phyloP scores from a whole-genome alignment of 176 grass and related monocot species.

The Dactylis glomerata region DNA sequence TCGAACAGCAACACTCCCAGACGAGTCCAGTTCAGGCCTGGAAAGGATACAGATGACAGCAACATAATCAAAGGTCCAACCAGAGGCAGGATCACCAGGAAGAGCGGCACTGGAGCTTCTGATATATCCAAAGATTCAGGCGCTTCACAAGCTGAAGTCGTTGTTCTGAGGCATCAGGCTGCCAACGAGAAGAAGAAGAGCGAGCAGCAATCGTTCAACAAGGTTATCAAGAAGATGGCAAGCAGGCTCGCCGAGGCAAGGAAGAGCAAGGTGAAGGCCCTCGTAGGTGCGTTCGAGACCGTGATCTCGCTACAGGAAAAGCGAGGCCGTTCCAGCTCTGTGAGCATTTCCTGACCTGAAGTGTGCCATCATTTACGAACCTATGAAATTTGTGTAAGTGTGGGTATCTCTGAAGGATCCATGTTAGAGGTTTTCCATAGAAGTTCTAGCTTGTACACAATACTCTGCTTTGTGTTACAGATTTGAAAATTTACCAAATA shows the following conservation, averaged over 20 bases:
- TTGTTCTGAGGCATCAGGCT: slow-evolving; percentile 53
- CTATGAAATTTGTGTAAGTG: background rate
- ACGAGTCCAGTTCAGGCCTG: slow-evolving; percentile 43
- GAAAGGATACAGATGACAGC: slow-evolving; percentile 3
- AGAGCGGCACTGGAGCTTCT: background rate
- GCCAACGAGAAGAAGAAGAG: slow-evolving; percentile 38
- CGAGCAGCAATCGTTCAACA: slow-evolving; percentile 44
- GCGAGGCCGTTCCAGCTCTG: slow-evolving; percentile 19
- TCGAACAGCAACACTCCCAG: slow-evolving; percentile 11
- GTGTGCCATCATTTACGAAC: background rate
- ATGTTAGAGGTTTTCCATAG: background rate
- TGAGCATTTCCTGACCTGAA: slow-evolving; percentile 20
- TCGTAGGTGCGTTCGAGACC: slow-evolving; percentile 70
- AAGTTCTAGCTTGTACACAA: background rate
- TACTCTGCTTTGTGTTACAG: background rate
- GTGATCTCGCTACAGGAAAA: slow-evolving; percentile 71
- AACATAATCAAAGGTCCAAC: slow-evolving; percentile 6
- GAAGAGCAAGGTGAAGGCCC: slow-evolving; percentile 82
- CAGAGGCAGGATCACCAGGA: background rate
- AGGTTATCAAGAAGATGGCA: slow-evolving; percentile 67
- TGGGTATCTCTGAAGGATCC: background rate
- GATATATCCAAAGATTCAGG: background rate
- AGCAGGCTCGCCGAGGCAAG: slow-evolving; percentile 56
- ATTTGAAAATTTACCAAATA: background rate
- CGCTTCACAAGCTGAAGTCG: slow-evolving; percentile 9